Conservation (phyloP, 163 green algal species). For the Scenedesmus sp. region DNA sequence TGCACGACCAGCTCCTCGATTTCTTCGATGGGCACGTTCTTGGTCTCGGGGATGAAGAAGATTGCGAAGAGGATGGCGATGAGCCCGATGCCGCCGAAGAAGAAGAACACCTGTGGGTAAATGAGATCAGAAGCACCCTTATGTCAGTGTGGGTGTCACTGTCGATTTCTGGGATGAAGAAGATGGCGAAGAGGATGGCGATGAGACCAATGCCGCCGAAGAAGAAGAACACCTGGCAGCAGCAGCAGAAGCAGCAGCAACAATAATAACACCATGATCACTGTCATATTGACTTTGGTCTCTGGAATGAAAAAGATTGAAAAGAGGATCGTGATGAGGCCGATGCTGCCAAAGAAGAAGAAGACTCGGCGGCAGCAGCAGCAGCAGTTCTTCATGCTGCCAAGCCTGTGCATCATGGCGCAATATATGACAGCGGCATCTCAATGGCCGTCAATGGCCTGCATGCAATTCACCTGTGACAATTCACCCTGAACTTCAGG, state of each 20-base stretch:
- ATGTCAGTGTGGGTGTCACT: neutral
- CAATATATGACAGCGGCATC: too few relatives aligned
- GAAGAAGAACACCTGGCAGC: neutral
- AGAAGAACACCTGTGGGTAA: slow-evolving; percentile 48
- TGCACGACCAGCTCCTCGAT: slow-evolving; percentile 49
- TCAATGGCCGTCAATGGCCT: too few relatives aligned
- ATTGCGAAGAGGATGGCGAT: slow-evolving; percentile 42
- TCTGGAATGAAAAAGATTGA: slow-evolving; percentile 42
- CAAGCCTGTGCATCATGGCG: too few relatives aligned
- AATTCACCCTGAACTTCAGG: too few relatives aligned
- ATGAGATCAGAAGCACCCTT: neutral
- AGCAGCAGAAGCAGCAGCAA: too few relatives aligned
- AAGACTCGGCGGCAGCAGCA: neutral
- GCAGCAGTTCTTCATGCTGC: too few relatives aligned
- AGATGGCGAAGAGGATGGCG: neutral
- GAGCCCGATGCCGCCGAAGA: slow-evolving; percentile 44
- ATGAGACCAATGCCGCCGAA: neutral
- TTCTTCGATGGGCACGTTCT: slow-evolving; percentile 47
- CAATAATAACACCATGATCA: neutral
- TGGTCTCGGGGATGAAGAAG: slow-evolving; percentile 46
- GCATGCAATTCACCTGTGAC: too few relatives aligned
- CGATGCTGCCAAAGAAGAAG: slow-evolving; percentile 50
- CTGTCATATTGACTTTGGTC: neutral
- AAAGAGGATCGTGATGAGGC: slow-evolving; percentile 20
- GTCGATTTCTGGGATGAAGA: neutral